Evolutionary conservation across 352 stramenopile species (phyloP).

Genomic region (Pythium rishiriense): DNA sequence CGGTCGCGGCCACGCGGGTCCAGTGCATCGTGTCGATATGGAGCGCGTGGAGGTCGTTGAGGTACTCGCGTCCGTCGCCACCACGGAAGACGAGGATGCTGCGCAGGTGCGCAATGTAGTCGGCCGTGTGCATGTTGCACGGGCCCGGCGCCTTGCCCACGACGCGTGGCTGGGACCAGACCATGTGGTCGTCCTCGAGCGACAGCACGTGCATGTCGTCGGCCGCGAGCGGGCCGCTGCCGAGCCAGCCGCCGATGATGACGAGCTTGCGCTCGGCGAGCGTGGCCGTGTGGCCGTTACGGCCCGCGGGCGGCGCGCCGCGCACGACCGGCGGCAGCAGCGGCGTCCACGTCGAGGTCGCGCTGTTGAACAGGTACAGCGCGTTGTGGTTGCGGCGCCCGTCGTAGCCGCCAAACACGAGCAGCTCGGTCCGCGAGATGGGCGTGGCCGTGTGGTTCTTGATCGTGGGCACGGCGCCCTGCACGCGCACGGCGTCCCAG

Average conservation of each 20-base stretch:
- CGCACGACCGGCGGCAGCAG: conserved; percentile 38
- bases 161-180: conserved; percentile 54
- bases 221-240: conserved; percentile 89
- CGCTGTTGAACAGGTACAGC: conserved; percentile 88
- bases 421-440: conserved; percentile 53
- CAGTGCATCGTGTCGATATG: conserved; percentile 89
- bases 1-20: conserved; percentile 75
- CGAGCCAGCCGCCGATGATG: conserved; percentile 95
- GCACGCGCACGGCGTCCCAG: conserved; percentile 54
- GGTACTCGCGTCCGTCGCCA: conserved; percentile 93
- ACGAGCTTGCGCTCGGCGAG: conserved; percentile 90
- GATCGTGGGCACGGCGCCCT: conserved; percentile 58
- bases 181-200: conserved; percentile 54
- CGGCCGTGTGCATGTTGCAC: conserved; percentile 98
- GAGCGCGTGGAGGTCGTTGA: conserved; percentile 95
- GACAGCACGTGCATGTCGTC: conserved; percentile 93
- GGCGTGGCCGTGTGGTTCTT: conserved; percentile 87
- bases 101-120: conserved; percentile 83
- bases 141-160: conserved; percentile 66
- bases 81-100: conserved; percentile 95
- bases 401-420: conserved; percentile 95
- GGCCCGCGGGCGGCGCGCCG: conserved; percentile 67
- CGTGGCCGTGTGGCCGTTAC: conserved; percentile 96
- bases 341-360: conserved; percentile 68
- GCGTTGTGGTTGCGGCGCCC: conserved; percentile 93